phyloP scores from a whole-genome alignment of 306 rosid genomes.

The Quercus parvula region DNA sequence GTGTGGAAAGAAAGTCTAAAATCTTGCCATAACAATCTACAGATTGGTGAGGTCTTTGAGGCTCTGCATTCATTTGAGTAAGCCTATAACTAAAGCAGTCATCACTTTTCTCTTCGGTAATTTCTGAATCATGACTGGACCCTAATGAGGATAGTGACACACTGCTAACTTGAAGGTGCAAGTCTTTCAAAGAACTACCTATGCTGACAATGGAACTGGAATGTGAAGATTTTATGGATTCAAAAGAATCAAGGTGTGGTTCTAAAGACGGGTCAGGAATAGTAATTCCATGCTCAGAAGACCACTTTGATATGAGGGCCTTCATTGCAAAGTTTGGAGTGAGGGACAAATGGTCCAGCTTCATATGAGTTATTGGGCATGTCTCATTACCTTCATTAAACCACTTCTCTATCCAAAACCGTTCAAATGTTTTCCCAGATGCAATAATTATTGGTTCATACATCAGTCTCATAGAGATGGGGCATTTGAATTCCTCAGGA shows the following conservation, averaged over 20 bases:
- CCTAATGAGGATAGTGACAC: slow-evolving; percentile 23
- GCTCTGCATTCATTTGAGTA: slow-evolving; percentile 5
- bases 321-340: slow-evolving; percentile 27
- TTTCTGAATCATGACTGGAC: slow-evolving; percentile 1
- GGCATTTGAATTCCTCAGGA: slow-evolving; percentile 29
- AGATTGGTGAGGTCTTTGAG: neutral
- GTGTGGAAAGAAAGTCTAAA: neutral
- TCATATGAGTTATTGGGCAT: slow-evolving; percentile 23
- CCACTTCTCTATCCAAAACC: slow-evolving; percentile 35
- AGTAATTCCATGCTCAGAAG: slow-evolving; percentile 1
- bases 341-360: slow-evolving; percentile 12
- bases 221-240: neutral
- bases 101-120: neutral
- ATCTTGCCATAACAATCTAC: neutral
- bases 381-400: slow-evolving; percentile 23
- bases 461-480: slow-evolving; percentile 33
- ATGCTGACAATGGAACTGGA: slow-evolving; percentile 25
- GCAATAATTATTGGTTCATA: slow-evolving; percentile 27
- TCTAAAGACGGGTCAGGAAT: slow-evolving; percentile 19
- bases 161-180: slow-evolving; percentile 14
- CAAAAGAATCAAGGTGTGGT: neutral
- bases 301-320: slow-evolving; percentile 29
- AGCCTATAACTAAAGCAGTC: neutral
- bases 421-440: slow-evolving; percentile 31
- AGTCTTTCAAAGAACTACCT: slow-evolving; percentile 6